Conservation (phyloP, 1,284 basidiomycete species). For the Vanrija sp. region DNA sequence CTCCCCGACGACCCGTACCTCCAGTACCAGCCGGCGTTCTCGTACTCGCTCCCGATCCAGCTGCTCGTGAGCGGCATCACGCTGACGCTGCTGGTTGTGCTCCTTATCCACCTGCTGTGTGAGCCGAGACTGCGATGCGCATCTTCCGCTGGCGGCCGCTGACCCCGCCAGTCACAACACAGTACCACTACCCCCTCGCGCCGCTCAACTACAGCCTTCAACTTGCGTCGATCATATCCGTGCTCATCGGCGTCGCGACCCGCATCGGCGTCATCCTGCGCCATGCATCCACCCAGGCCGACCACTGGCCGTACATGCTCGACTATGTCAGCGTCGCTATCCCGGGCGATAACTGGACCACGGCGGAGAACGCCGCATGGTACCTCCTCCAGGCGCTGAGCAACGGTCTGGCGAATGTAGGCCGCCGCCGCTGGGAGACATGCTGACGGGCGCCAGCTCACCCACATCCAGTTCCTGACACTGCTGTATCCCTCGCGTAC, state of each 20-base stretch:
- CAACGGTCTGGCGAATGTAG: conserved; percentile 76
- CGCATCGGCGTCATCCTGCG: conserved; percentile 70
- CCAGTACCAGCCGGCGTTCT: conserved; percentile 67
- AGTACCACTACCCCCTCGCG: conserved; percentile 93
- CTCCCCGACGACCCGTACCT: conserved; percentile 64
- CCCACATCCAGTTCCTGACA: conserved; percentile 97
- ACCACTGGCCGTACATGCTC: conserved; percentile 89
- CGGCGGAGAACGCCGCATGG: conserved; percentile 72
- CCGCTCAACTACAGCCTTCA: conserved; percentile 88
- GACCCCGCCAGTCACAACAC: conserved; percentile 63
- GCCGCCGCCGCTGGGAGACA: conserved; percentile 17
- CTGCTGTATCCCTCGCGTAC: conserved; percentile 91
- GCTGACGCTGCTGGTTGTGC: conserved; percentile 78
- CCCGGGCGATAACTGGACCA: conserved; percentile 66
- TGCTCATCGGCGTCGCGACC: conserved; percentile 72
- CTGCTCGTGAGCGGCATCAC: conserved; percentile 83
- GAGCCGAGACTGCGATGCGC: conserved; percentile 11
- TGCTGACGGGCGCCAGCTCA: conserved; percentile 60
- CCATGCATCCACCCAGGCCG: conserved; percentile 60
- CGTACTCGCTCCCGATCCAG: conserved; percentile 85
- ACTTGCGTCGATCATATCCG: conserved; percentile 70
- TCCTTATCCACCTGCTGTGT: conserved; percentile 83
- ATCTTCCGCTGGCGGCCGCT: too few relatives aligned
- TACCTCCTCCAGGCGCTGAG: conserved; percentile 81
- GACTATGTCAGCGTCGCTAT: conserved; percentile 82